Base-by-base conservation (phyloP, 2,329 filamentous ascomycete species). In the Ustilaginoidea virens region DNA sequence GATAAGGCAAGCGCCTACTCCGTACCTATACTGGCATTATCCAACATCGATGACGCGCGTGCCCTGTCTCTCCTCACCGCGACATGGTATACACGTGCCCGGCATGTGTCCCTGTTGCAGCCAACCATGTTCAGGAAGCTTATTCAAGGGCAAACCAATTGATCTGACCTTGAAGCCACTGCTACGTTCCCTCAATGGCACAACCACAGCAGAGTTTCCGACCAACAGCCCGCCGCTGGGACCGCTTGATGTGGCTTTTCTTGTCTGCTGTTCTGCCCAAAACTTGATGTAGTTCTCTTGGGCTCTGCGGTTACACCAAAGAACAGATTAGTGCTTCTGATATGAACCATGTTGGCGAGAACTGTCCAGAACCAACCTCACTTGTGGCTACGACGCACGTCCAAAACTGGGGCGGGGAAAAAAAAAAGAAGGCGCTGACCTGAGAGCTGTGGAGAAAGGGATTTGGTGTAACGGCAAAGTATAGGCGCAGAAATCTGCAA, bases 31-130 rank as follows among this genome's bases (percentile, higher is more conserved):
- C 7, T 20, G 11, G 7, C 19, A 20, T 20, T 11, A 20, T 7
- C 19, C 19, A n/a, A n/a, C n/a, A 19, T 31, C 12, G 25, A 31
- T n/a, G 12, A 19, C 10, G n/a, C 6, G 21, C 28, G 27, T 25
- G 24, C 21, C 25, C 24, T 15, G 14, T 7, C 11, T n/a, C 18
- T 23, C 15, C 15, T n/a, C 13, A 15, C 21, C 16, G 25, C 14
- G 21, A 19, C 32, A 31, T 31, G 32, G 32, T 20, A 18, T 17
- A 30, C 32, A 33, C 32, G 32, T 31, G 32, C 27, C 19, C 7
- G 26, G 22, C 20, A 9, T 18, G 24, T 18, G 25, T 21, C 25
- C 17, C 22, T 29, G 18, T 10, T n/a, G 17, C 28, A 31, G 24
- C 5, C 21, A 14, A 17, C 11, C 23, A 23, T n/a, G 17, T n/a